Evolutionary conservation across 2,329 filamentous ascomycete species (phyloP), one percentile per base, ranked within the genome.

Genomic region (Fusarium sp.): DNA sequence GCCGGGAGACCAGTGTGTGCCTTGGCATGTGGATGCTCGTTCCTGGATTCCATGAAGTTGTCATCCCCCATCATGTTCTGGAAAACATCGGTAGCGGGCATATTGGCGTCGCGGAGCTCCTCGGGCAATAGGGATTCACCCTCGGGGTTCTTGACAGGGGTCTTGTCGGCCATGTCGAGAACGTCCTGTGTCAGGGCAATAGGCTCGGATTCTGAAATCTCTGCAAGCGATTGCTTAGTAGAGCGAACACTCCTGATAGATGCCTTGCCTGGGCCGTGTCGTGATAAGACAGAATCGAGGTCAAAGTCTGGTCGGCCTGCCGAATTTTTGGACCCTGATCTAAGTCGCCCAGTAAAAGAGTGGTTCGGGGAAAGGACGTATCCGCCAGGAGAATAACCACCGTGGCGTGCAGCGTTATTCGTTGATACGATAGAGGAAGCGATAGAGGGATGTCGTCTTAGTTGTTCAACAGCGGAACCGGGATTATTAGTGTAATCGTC

Each of bases 331-430:
- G 87, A 90, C 28, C 81, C 83, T n/a, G 86, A 87, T 55, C 86
- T 83, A 42, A 86, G 80, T 26, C 84, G 83, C 68, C 83, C 84
- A 6, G 86, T 88, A 31, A 91, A 78, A 6, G 90, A 91, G 37
- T 88, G 84, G 44, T 83, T 86, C 1, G 91, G 90, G 43, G 90
- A 92, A 80, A 91, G 89, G 67, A 93, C 81, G 78, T 88, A 92
- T 21, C 84, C 90, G 39, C 83, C 87, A 3, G 90, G 90, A 25
- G 90, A 92, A 79, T 92, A 93, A 30, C 90, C 90, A 28, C 90
- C 90, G 76, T 88, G 86, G 50, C 91, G 85, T 14, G 91, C 90
- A 31, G 87, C 84, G 67, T 80, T 88, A 76, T 92, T 93, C 37
- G 89, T 86, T 57, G 91, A 90, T 53, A 92, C 84, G 64, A 93